Evolutionary conservation across 192 early-diverging fungal species (phyloP).

Genomic region (Entomortierella parvispora): DNA sequence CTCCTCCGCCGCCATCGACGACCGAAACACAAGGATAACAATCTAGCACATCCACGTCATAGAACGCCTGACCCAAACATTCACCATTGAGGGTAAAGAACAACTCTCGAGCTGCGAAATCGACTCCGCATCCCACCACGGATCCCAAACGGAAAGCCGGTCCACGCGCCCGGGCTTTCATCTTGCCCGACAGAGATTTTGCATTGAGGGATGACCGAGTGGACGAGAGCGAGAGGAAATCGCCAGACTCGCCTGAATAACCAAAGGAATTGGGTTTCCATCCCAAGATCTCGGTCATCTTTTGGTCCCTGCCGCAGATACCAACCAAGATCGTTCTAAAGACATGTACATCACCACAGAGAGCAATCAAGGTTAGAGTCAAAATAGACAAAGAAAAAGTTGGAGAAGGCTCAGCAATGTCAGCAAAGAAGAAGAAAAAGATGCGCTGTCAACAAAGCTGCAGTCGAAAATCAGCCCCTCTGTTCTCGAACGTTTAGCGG

Average conservation of each 20-base stretch:
- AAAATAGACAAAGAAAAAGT: background rate
- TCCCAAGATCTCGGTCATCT: constrained; percentile 22
- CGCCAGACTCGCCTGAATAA: constrained; percentile 33
- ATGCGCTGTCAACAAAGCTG: too few relatives aligned
- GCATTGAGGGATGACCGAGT: constrained; percentile 38
- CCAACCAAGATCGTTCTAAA: constrained; percentile 31
- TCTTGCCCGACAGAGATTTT: constrained; percentile 37
- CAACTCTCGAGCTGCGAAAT: constrained; percentile 41
- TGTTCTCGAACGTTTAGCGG: too few relatives aligned
- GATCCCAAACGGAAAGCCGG: constrained; percentile 27
- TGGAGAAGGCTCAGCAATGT: background rate
- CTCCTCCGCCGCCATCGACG: constrained; percentile 24
- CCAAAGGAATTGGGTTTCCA: constrained; percentile 42
- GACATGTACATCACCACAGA: too few relatives aligned
- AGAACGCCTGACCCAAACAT: constrained; percentile 46
- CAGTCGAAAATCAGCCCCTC: too few relatives aligned
- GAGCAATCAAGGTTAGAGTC: too few relatives aligned
- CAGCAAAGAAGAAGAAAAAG: too few relatives aligned
- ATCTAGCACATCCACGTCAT: constrained; percentile 40
- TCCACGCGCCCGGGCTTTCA: constrained; percentile 46
- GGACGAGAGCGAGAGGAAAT: constrained; percentile 41
- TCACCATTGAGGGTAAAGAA: constrained; percentile 51
- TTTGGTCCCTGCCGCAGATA: constrained; percentile 45
- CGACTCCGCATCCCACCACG: constrained; percentile 44
- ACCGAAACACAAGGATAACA: constrained; percentile 44